Conservation (phyloP, 2,329 filamentous ascomycete genomes). For the Nannizziopsis arthrosporioides region DNA sequence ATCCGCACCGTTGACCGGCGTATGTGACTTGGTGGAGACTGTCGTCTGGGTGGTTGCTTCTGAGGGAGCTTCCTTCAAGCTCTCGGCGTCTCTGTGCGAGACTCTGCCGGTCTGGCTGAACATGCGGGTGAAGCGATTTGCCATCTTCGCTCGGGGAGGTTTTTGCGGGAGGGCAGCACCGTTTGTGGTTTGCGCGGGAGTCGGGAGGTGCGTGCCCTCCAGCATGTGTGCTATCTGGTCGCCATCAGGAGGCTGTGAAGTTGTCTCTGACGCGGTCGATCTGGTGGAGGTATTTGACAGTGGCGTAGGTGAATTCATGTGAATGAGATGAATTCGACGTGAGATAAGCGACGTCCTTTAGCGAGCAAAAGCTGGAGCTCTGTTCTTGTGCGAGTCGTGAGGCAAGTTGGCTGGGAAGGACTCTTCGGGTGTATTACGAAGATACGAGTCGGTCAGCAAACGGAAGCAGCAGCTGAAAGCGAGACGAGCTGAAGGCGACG, state of each 20-base stretch:
- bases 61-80: conserved; percentile 21
- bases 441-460: neutral
- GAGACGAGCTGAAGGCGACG: neutral
- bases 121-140: conserved; percentile 37
- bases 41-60: conserved; percentile 1
- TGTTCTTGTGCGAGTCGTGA: too few relatives aligned
- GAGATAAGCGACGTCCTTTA: neutral
- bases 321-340: conserved; percentile 15
- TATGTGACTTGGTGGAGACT: neutral
- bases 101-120: conserved; percentile 34
- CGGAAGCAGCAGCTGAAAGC: neutral
- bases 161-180: conserved; percentile 21
- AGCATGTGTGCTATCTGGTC: conserved; percentile 33
- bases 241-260: conserved; percentile 19
- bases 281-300: conserved; percentile 35
- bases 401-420: too few relatives aligned
- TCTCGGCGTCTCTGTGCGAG: conserved; percentile 24
- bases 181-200: conserved; percentile 7
- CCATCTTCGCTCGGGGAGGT: conserved; percentile 33
- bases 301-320: conserved; percentile 33
- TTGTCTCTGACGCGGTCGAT: conserved; percentile 31
- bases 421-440: neutral
- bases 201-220: conserved; percentile 32
- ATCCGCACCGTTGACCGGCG: conserved; percentile 2
- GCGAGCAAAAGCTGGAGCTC: neutral